Base-by-base conservation (phyloP, 352 stramenopile genomes). In the Globisporangium okanoganense region DNA sequence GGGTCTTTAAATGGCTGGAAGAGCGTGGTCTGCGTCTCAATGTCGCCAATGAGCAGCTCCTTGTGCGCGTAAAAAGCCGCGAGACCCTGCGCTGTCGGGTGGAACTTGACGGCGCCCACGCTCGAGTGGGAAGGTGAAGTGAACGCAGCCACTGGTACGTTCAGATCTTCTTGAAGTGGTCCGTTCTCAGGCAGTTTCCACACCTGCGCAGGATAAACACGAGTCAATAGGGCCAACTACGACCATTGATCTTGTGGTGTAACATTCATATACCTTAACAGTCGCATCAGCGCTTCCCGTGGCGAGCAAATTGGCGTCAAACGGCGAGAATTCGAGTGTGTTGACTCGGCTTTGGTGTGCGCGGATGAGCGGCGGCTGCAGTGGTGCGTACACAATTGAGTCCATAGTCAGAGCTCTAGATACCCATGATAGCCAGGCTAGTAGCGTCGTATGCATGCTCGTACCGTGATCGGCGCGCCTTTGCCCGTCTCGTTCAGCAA, bases 291-390 rank as follows among this genome's bases (percentile, higher is more conserved):
- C 82, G 31, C 79, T 83, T 0, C 69, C 81, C 0, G 85, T 87
- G 12, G 85, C 59, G 54, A 94, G 70, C 2, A 90, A 40, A 9
- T 75, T 58, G 1, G 64, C 16, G 27, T 85, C 69, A 43, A 89
- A 85, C 1, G 82, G 79, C 2, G 73, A 78, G 59, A 90, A 92
- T 25, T 61, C 73, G 54, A 94, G 63, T 25, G 79, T 70, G 53
- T 87, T 90, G 20, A 92, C 72, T 27, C 73, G 73, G n/a, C 69
- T 70, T 4, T 72, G 67, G 52, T 94, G 85, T 25, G 75, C 85
- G 43, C 76, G 75, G 16, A 94, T 64, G 10, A 94, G 66, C 33
- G 78, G 70, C 29, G 80, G 73, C 78, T 85, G 29, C 29, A 33
- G 29, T 7, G 3, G 29, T 6, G 29, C 29, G 29, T 33, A 3